A percentile compares a stretch with the other conserved stretches of the same genome.
Evolutionary conservation across 495 filamentous ascomycete genomes (phyloP).

Genomic region (Penicillium antarcticum): DNA sequence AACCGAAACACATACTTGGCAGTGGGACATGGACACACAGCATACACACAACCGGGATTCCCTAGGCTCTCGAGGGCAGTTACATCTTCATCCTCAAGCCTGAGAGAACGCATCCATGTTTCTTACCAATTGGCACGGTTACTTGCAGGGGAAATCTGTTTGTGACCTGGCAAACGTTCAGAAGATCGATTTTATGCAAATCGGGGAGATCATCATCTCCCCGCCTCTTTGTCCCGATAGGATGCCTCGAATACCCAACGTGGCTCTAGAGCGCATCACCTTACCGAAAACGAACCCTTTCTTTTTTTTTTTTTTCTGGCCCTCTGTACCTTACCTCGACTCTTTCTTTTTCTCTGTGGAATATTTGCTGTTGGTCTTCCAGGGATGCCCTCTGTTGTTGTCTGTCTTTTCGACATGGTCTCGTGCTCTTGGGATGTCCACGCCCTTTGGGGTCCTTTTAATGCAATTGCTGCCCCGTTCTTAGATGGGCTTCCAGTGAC

Average conservation of each 20-base stretch:
- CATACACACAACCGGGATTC: no score
- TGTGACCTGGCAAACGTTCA: constrained; percentile 32
- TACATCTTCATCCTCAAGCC: no score
- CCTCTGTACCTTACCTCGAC: constrained; percentile 26
- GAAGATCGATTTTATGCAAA: constrained; percentile 2
- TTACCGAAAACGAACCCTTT: constrained; percentile 19
- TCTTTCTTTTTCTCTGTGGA: constrained; percentile 25
- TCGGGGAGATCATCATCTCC: constrained; percentile 19
- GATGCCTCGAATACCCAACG: constrained; percentile 27
- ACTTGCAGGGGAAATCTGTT: constrained; percentile 27
- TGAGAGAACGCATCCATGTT: constrained; percentile 16
- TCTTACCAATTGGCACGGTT: constrained; percentile 22
- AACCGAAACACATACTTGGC: background rate
- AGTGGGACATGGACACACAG: no score
- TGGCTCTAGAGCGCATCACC: constrained; percentile 31
- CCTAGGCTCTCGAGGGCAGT: no score
- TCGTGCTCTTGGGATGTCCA: constrained; percentile 27
- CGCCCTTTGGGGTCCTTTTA: constrained; percentile 22
- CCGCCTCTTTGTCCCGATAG: constrained; percentile 22
- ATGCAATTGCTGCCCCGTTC: constrained; percentile 21
- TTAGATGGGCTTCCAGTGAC: constrained; percentile 1
- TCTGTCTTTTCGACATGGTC: constrained; percentile 27
- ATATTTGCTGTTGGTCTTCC: constrained; percentile 29
- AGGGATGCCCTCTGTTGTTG: constrained; percentile 28
- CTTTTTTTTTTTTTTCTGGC: constrained; percentile 3